Conservation (phyloP, 306 rosid species). For the Biancaea sappan region DNA sequence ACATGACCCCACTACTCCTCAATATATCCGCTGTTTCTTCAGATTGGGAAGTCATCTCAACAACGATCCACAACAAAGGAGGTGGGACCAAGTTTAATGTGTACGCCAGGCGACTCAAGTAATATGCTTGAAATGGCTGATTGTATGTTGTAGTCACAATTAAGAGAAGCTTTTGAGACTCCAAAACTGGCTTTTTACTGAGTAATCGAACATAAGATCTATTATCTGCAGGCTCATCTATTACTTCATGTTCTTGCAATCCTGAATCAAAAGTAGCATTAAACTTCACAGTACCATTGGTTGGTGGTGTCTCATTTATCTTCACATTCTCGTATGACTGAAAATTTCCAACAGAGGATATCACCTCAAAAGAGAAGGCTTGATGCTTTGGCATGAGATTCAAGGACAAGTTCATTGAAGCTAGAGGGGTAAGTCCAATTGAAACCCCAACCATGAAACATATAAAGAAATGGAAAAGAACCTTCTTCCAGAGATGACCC, state of each 20-base stretch:
- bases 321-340: conserved; percentile 43
- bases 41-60: conserved; percentile 82
- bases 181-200: conserved; percentile 44
- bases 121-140: conserved; percentile 66
- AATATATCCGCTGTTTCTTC: conserved; percentile 72
- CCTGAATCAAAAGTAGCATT: conserved; percentile 45
- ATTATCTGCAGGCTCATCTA: conserved; percentile 35
- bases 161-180: conserved; percentile 69
- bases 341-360: conserved; percentile 51
- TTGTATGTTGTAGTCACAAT: conserved; percentile 72
- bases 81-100: conserved; percentile 60
- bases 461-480: conserved; percentile 62
- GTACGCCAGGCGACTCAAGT: conserved; percentile 73
- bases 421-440: conserved; percentile 69
- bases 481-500: conserved; percentile 72
- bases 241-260: conserved; percentile 29
- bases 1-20: conserved; percentile 77
- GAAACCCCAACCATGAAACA: conserved; percentile 75
- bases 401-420: conserved; percentile 53
- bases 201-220: conserved; percentile 21
- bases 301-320: conserved; percentile 27
- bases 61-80: conserved; percentile 88
- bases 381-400: conserved; percentile 65
- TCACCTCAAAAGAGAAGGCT: conserved; percentile 61
- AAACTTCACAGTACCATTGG: conserved; percentile 31